phyloP scores from a whole-genome alignment of 164 flowering plant species.

The Kingdonia uniflora region DNA sequence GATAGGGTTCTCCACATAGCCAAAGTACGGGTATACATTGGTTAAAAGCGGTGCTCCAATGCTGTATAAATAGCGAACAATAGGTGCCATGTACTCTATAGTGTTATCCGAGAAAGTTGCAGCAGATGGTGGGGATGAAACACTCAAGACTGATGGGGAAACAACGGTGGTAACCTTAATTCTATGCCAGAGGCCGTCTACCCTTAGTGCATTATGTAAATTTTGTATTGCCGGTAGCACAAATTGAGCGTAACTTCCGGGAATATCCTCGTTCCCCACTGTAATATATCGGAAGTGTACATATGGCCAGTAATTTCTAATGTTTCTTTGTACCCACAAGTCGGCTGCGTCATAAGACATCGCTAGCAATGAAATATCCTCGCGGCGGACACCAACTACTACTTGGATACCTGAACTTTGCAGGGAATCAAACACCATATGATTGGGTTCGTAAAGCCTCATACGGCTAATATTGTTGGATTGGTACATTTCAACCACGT shows the following conservation, averaged over 20 bases:
- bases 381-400: constrained; percentile 4
- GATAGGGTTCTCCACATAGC: background rate
- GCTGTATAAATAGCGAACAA: constrained; percentile 4
- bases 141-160: constrained; percentile 1
- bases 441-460: constrained; percentile 16
- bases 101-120: constrained; percentile 1
- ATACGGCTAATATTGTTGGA: constrained; percentile 3
- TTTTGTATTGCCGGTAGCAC: constrained; percentile 12
- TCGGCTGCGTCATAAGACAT: background rate
- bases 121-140: constrained; percentile 8
- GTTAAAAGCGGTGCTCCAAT: constrained; percentile 12
- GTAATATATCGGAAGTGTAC: constrained; percentile 12
- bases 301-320: constrained; percentile 4
- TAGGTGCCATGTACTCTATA: constrained; percentile 4
- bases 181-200: constrained; percentile 2
- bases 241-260: constrained; percentile 1
- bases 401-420: constrained; percentile 11
- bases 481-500: constrained; percentile 8
- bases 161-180: constrained; percentile 12
- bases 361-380: constrained; percentile 7
- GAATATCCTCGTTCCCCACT: constrained; percentile 18
- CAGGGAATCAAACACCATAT: constrained; percentile 5
- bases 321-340: constrained; percentile 8
- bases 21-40: constrained; percentile 10
- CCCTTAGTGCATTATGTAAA: constrained; percentile 4